Conservation (phyloP, 371 early-diverging fungal species). For the Syncephalis plumigaleata region DNA sequence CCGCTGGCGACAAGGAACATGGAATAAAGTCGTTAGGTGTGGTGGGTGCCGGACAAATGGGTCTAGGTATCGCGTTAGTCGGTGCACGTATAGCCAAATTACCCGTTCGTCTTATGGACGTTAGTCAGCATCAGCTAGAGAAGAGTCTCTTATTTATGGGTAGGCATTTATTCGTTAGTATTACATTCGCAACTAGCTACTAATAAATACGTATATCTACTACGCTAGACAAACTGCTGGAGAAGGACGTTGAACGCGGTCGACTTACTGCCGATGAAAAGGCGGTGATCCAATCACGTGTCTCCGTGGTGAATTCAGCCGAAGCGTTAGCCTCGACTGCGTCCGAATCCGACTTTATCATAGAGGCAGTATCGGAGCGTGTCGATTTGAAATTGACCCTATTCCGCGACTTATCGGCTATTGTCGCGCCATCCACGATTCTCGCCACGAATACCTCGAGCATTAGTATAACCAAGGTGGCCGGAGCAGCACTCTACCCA, state of each 20-base stretch:
- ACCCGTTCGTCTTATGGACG: constrained; percentile 67
- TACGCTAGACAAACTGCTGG: constrained; percentile 59
- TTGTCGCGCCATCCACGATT: constrained; percentile 56
- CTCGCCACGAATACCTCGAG: constrained; percentile 91
- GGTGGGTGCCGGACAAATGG: constrained; percentile 77
- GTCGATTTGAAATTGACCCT: constrained; percentile 68
- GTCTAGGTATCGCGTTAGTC: constrained; percentile 92
- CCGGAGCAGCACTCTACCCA: constrained; percentile 67
- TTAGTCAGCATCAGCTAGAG: constrained; percentile 60
- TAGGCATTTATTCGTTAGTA: constrained; percentile 11
- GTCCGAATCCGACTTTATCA: constrained; percentile 50
- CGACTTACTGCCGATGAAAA: constrained; percentile 68
- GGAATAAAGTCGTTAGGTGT: constrained; percentile 42
- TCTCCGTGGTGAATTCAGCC: constrained; percentile 38
- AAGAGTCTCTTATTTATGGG: constrained; percentile 69
- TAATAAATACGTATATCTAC: neutral
- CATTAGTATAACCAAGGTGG: constrained; percentile 92
- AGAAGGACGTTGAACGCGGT: constrained; percentile 80
- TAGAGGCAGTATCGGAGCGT: constrained; percentile 94
- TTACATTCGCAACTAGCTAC: neutral
- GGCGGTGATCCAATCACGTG: constrained; percentile 36
- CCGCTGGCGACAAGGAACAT: neutral
- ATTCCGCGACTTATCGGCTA: constrained; percentile 56
- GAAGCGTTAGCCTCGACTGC: constrained; percentile 22
- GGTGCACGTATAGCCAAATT: constrained; percentile 68